These are phyloP conservation scores for Catenaria anguillulae DNA, from an alignment of 371 early-diverging fungal genomes.

Conservation along the genomic window DNA sequence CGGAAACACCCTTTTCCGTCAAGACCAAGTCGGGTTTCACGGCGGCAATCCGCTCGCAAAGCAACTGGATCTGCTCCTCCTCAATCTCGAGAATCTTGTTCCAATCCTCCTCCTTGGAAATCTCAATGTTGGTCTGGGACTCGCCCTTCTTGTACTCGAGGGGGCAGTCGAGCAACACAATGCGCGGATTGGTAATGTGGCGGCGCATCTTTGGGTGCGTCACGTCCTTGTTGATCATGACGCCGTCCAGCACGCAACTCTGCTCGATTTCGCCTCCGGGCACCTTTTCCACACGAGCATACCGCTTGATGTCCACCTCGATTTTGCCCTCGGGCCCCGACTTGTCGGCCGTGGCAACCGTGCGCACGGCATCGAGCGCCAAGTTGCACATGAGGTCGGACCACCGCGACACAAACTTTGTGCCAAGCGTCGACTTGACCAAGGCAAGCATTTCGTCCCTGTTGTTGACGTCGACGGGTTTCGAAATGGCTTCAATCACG, in stretches of 20 bases:
- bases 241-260: slow-evolving; percentile 92
- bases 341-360: slow-evolving; percentile 45
- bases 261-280: slow-evolving; percentile 97
- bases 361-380: slow-evolving; percentile 91
- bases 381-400: slow-evolving; percentile 93
- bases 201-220: slow-evolving; percentile 99
- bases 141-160: slow-evolving; percentile 99
- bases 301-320: slow-evolving; percentile 95
- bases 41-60: slow-evolving; percentile 90
- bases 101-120: slow-evolving; percentile 95
- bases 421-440: slow-evolving; percentile 85
- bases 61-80: slow-evolving; percentile 95
- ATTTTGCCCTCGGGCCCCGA: slow-evolving; percentile 54
- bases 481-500: slow-evolving; percentile 67
- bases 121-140: slow-evolving; percentile 98
- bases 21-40: slow-evolving; percentile 97
- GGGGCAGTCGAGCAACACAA: slow-evolving; percentile 96
- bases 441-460: slow-evolving; percentile 76
- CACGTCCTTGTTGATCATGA: slow-evolving; percentile 99
- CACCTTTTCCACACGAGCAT: slow-evolving; percentile 88
- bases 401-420: slow-evolving; percentile 94
- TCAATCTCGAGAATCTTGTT: slow-evolving; percentile 94
- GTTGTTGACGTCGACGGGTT: slow-evolving; percentile 66
- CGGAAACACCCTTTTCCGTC: slow-evolving; percentile 98
- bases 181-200: slow-evolving; percentile 93